A percentile compares a stretch with the other conserved stretches of the same genome.
These are phyloP conservation scores for Acer negundo DNA, from an alignment of 345 rosid genomes.

Conservation along the genomic window DNA sequence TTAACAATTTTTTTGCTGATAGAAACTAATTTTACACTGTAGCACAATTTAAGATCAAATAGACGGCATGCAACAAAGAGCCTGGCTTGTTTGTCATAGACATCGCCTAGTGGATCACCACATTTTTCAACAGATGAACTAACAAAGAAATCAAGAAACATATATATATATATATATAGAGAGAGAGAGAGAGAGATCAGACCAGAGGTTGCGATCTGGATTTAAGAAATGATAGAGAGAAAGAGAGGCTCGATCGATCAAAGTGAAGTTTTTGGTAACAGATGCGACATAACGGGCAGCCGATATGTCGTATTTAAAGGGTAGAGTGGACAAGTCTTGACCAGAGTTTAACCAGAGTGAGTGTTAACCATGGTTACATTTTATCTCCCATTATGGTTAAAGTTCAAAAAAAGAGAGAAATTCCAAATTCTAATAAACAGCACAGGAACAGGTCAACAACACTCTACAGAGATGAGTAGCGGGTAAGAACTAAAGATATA, in stretches of 20 bases:
- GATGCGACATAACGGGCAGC: not conserved
- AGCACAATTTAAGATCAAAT: slow-evolving; percentile 3
- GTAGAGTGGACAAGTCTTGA: not conserved
- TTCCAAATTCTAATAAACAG: too few relatives aligned
- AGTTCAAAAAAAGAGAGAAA: not conserved
- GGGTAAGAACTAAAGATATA: not conserved
- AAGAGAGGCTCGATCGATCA: slow-evolving; percentile 11
- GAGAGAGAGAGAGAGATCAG: slow-evolving; percentile 2
- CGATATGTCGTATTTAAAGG: slow-evolving; percentile 15
- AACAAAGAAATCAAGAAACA: not conserved
- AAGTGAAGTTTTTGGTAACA: not conserved
- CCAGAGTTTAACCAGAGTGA: slow-evolving; percentile 21
- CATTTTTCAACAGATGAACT: too few relatives aligned
- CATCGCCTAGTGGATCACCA: too few relatives aligned
- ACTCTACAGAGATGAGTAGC: too few relatives aligned
- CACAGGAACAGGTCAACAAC: too few relatives aligned
- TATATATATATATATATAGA: too few relatives aligned
- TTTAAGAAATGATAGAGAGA: not conserved
- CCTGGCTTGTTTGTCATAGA: too few relatives aligned
- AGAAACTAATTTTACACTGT: not conserved
- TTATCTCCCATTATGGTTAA: slow-evolving; percentile 24
- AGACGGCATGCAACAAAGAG: not conserved
- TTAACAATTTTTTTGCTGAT: not conserved
- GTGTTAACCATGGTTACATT: slow-evolving; percentile 36
- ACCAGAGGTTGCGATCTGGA: slow-evolving; percentile 17